Evolutionary conservation across 1,139 yeast genomes (phyloP).

Genomic region (Saccharomyces uvarum): DNA sequence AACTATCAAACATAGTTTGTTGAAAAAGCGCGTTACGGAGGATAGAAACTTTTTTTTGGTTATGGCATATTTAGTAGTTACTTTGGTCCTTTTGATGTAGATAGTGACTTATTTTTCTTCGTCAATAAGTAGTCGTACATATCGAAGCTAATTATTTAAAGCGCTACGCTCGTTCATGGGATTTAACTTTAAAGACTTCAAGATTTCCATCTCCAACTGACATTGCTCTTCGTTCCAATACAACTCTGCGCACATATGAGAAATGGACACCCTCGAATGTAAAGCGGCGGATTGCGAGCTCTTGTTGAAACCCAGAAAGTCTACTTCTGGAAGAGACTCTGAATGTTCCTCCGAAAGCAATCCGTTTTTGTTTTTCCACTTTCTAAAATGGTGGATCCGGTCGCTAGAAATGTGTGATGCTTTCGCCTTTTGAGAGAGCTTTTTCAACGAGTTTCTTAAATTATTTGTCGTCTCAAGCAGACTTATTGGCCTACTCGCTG

Average conservation of each 20-base stretch:
- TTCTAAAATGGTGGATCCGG: not conserved
- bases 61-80: not conserved
- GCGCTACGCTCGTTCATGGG: not conserved
- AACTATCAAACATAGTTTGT: conserved; percentile 5
- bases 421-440: not conserved
- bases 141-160: not conserved
- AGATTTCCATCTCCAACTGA: not conserved
- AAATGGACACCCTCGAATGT: not conserved
- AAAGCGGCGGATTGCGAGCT: not conserved
- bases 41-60: not conserved
- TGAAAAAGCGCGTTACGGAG: not conserved
- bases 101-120: not conserved
- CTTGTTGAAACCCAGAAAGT: not conserved
- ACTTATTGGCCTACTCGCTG: not conserved
- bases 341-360: not conserved
- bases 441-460: not conserved
- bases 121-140: not conserved
- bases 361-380: not conserved
- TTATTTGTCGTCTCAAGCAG: not conserved
- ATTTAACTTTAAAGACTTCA: not conserved
- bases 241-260: not conserved
- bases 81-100: not conserved
- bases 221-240: not conserved
- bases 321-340: not conserved
- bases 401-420: not conserved